Base-by-base conservation (phyloP, 2,329 filamentous ascomycete species). In the Talaromyces sp. region DNA sequence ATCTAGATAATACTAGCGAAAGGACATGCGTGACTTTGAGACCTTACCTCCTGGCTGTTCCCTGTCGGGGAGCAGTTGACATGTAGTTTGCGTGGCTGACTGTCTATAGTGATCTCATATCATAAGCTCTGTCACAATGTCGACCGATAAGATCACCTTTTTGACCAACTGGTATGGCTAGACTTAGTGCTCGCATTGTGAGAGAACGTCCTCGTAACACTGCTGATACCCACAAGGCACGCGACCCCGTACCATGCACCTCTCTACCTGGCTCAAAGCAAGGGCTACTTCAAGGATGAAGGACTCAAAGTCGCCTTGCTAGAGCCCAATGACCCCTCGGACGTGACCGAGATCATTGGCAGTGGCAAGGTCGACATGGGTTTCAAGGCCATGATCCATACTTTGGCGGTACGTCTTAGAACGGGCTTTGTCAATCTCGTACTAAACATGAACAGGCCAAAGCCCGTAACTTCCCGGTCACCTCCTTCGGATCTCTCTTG, bases 1-100 rank as follows among this genome's bases (percentile, higher is more conserved):
- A 90, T 89, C 87, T 89, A 87, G 86, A 87, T 88, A 90, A 90
- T 90, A 83, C 87, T 87, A 90, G 88, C 88, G 89, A 88, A 91
- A 91, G 88, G 86, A 91, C 85, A 88, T 91, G 88, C 88, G 88
- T 88, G 85, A 86, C 86, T 82, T 79, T 75, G 70, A 76, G 72
- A 75, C 74, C 75, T 72, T 71, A 71, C 63, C 70, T 72, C 69
- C 65, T 63, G 65, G 64, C 62, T 64, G 48, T 60, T 57, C 33
- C 7, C 25, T 57, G 14, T 57, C 54, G 25, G 21, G 21, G 33
- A 57, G 54, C 54, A 57, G 54, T 21, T 39, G 31, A 18, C 37
- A 14, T 37, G 33, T 14, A 42, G 23, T 59, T 40, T 64, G 37
- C 16, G 48, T 39, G 23, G 61, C 65, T 66, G 61, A 66, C 63